Base-by-base conservation (phyloP, 75 land plant genomes). In the Isoetes taiwanensis region DNA sequence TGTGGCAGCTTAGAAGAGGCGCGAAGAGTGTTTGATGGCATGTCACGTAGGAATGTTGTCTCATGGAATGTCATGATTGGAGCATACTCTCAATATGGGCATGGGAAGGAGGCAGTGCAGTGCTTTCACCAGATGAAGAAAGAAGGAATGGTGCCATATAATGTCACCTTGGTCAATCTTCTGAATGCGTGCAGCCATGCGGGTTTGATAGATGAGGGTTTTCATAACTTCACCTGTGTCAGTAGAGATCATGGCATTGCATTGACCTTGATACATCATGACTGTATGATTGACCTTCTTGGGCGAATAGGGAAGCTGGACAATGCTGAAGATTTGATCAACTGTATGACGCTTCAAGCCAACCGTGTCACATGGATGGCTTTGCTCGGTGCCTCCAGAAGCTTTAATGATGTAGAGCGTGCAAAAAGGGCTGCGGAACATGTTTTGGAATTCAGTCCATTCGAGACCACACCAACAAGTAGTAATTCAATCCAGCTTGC, bases 1-100 rank as follows among this genome's bases (percentile, higher is more conserved):
- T 46, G 50, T 46, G 50, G 50, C 50, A 19, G 50, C 25, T 19
- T 46, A 19, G 50, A 8, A 6, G 50, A 46, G 50, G 50, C 50
- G 23, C 16, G 23, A 23, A 6, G 16, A 16, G 50, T 46, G 25
- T 46, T 46, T 46, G 50, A 46, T 46, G 16, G 25, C 21, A 46
- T 46, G 50, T 23, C 8, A 16, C 6, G 23, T 19, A 46, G 50
- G n/a, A 23, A 46, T 46, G 16, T 23, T 23, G 23, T 46, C 19
- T 19, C 50, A 16, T 46, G 50, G 50, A 46, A 46, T 23, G 16
- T 23, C 21, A 46, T n/a, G 16, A 46, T 46, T n/a, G 50, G 25
- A 46, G 50, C 50, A 46, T 46, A 19, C 25, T 19, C 50, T 8
- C 50, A 23, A 23, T 19, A 46, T 46, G 50, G 50, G 50, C 50